Evolutionary conservation across 257 asterid species (phyloP), one percentile per base, ranked within the genome.

Genomic region (Asclepias syriaca): DNA sequence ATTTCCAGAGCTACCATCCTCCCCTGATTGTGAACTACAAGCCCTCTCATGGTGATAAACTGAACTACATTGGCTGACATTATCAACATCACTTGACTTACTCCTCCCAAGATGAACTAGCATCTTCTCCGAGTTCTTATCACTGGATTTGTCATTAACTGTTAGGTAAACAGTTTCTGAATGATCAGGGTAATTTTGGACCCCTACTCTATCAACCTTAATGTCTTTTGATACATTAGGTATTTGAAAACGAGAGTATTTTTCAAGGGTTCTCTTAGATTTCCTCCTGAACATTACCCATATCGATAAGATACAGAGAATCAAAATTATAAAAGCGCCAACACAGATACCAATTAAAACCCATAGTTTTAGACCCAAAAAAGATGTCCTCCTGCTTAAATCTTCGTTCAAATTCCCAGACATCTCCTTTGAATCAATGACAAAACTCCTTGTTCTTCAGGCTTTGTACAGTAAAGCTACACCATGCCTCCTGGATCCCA

Each of bases 1-100:
- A 64, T 82, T 76, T 18, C 91, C 96, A 15, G 95, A 91, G 83
- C 87, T 87, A 59, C 95, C 97, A 71, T 94, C 99, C 77, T 94
- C 99, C 50, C 99, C 99, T 3, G 99, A 94, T 56, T 93, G 98
- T 72, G 95, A 89, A 80, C 97, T 89, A 73, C 73, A 79, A 6
- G 83, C 86, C 80, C 83, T 83, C 55, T 91, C 98, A 10, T 85
- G 86, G 75, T 83, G 91, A 81, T 84, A 81, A 29, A 86, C 65
- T 27, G 97, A 94, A 73, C 97, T 94, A 73, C 89, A 82, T 63
- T 91, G 96, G 81, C 98, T 94, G 59, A 88, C 79, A 74, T 85
- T 87, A 80, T 94, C 98, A 18, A 71, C 88, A 74, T 94, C 98
- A 48, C 95, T 86, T 11, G 96, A 89, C 78, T 84, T 91, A 75